These are phyloP conservation scores for Fraxinus sp. DNA, from an alignment of 305 asterid genomes.

Conservation along the genomic window DNA sequence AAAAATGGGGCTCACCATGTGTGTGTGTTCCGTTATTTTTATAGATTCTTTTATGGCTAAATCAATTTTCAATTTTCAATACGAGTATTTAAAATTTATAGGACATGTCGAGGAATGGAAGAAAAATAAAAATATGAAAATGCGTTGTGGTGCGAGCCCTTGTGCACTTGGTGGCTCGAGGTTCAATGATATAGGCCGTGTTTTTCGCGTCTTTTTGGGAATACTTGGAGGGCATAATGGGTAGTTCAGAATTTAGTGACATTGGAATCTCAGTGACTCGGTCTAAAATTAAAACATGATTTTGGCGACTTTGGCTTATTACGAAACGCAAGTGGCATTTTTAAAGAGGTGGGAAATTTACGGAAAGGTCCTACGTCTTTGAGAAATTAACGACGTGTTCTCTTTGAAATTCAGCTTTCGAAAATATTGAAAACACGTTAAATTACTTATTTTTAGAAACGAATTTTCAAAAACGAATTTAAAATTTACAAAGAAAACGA, in stretches of 20 bases:
- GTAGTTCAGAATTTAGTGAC: neutral
- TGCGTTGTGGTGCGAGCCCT: neutral
- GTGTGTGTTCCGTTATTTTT: no score
- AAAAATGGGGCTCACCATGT: no score
- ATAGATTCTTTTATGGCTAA: no score
- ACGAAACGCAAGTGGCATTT: neutral
- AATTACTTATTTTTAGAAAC: no score
- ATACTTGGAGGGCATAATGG: neutral
- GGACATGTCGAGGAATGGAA: neutral
- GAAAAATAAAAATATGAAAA: neutral
- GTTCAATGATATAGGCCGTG: neutral
- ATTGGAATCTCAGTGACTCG: neutral
- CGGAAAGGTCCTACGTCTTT: neutral
- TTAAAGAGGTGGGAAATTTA: neutral
- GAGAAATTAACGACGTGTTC: no score
- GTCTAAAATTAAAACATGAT: neutral
- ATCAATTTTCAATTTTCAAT: no score
- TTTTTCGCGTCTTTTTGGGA: neutral
- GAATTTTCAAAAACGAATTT: no score
- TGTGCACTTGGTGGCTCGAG: neutral
- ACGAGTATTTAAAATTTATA: no score
- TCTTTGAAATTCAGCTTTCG: no score
- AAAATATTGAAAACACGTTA: no score
- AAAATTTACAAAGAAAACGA: no score
- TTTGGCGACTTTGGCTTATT: neutral